Percentiles rank a stretch among this genome's conserved stretches.
Conservation (phyloP, 2,329 filamentous ascomycete genomes). For the Neofusicoccum sp. region DNA sequence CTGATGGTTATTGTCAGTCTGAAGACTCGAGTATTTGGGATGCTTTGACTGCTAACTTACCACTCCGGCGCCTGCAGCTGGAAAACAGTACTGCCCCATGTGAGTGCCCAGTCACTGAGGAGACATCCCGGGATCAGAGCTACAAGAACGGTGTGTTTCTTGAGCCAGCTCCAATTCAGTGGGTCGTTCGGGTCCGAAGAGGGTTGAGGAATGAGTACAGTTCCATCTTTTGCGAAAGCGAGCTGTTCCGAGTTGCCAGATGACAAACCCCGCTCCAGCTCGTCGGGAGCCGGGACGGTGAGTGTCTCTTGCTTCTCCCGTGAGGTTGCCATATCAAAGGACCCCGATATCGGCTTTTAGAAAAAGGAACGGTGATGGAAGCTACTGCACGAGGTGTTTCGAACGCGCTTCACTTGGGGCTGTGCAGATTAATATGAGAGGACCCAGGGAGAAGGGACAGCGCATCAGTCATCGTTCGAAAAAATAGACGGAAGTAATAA, state of each 20-base stretch:
- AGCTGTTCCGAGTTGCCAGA: conserved; percentile 8
- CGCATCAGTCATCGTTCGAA: conserved; percentile 3
- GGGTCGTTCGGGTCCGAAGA: conserved; percentile 33
- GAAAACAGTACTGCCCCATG: conserved; percentile 24
- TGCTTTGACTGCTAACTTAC: not conserved
- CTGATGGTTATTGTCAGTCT: conserved; percentile 29
- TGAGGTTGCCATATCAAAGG: not conserved
- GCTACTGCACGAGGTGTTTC: not conserved
- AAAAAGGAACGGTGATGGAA: not conserved
- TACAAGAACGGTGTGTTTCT: conserved; percentile 31
- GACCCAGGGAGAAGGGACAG: not conserved
- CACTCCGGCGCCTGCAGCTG: conserved; percentile 24
- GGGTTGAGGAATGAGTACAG: conserved; percentile 31
- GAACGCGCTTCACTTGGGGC: not conserved
- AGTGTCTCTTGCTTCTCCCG: not conserved
- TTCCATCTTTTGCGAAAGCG: conserved; percentile 13
- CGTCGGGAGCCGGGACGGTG: not conserved
- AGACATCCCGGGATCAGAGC: conserved; percentile 28
- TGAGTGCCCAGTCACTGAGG: conserved; percentile 28
- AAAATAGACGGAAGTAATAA: conserved; percentile 9
- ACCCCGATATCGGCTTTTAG: too few relatives aligned
- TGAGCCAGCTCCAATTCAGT: conserved; percentile 36
- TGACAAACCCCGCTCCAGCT: conserved; percentile 3
- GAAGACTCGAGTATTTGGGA: not conserved
- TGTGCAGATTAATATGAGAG: not conserved